phyloP scores from a whole-genome alignment of 192 early-diverging fungal species.

The Jimgerdemannia flammicorona region DNA sequence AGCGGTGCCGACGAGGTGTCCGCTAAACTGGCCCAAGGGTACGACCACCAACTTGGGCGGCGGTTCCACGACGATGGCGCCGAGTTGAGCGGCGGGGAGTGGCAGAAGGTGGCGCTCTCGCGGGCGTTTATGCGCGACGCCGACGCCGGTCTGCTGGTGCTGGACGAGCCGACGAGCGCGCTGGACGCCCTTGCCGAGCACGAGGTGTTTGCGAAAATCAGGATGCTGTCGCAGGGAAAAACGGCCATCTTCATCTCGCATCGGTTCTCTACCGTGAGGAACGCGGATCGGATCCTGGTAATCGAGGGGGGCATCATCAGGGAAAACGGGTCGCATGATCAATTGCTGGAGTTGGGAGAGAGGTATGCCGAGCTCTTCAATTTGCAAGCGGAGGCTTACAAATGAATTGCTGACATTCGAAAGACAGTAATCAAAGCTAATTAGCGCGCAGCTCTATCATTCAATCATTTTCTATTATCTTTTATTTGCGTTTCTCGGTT shows the following conservation, averaged over 20 bases:
- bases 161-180: slow-evolving; percentile 88
- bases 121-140: slow-evolving; percentile 83
- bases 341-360: background rate
- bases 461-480: too few relatives aligned
- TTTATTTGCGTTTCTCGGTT: too few relatives aligned
- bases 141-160: slow-evolving; percentile 64
- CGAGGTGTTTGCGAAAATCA: slow-evolving; percentile 75
- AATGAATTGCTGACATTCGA: background rate
- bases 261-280: slow-evolving; percentile 76
- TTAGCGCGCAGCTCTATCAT: too few relatives aligned
- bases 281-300: slow-evolving; percentile 45
- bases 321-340: background rate
- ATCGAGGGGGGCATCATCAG: background rate
- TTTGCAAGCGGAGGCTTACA: slow-evolving; percentile 3
- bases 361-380: slow-evolving; percentile 1
- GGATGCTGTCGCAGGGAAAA: slow-evolving; percentile 55
- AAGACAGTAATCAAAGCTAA: too few relatives aligned
- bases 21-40: slow-evolving; percentile 69
- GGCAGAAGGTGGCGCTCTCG: slow-evolving; percentile 87
- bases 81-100: slow-evolving; percentile 84
- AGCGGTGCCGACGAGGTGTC: slow-evolving; percentile 75
- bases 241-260: slow-evolving; percentile 93
- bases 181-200: slow-evolving; percentile 78
- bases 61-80: slow-evolving; percentile 66
- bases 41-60: slow-evolving; percentile 78